Conservation (phyloP, 2,329 filamentous ascomycete genomes). For the Periconia sp. region DNA sequence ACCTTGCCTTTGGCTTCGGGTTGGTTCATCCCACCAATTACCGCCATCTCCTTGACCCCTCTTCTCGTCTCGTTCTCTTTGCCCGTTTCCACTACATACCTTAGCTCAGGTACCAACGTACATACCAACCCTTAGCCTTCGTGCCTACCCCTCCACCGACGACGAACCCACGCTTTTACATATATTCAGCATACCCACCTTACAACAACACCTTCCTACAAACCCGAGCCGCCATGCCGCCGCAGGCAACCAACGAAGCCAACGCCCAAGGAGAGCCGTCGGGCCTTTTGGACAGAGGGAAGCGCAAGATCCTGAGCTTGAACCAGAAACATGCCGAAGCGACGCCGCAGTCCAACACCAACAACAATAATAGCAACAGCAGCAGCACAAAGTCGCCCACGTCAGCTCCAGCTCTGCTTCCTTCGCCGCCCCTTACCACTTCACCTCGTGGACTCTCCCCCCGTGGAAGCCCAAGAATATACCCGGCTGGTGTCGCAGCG, state of each 20-base stretch:
- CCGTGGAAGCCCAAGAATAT: slow-evolving; percentile 40
- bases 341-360: slow-evolving; percentile 14
- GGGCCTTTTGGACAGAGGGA: slow-evolving; percentile 35
- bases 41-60: too few relatives aligned
- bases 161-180: background rate
- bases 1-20: too few relatives aligned
- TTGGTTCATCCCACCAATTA: too few relatives aligned
- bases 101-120: too few relatives aligned
- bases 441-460: slow-evolving; percentile 34
- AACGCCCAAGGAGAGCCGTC: slow-evolving; percentile 20
- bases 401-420: slow-evolving; percentile 26
- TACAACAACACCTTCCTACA: background rate
- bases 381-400: slow-evolving; percentile 20
- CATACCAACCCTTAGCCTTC: too few relatives aligned
- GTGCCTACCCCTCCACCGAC: too few relatives aligned
- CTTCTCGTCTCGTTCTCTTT: too few relatives aligned
- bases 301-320: slow-evolving; percentile 41
- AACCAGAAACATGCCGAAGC: slow-evolving; percentile 36
- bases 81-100: too few relatives aligned
- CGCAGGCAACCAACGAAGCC: slow-evolving; percentile 20
- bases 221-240: slow-evolving; percentile 16
- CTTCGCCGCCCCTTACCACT: slow-evolving; percentile 35
- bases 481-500: slow-evolving; percentile 39
- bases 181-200: background rate
- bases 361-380: slow-evolving; percentile 10